A percentile compares a stretch with the other conserved stretches of the same genome.
These are phyloP conservation scores for Larix kaempferi DNA, from an alignment of 75 land plant species.

Conservation along the genomic window DNA sequence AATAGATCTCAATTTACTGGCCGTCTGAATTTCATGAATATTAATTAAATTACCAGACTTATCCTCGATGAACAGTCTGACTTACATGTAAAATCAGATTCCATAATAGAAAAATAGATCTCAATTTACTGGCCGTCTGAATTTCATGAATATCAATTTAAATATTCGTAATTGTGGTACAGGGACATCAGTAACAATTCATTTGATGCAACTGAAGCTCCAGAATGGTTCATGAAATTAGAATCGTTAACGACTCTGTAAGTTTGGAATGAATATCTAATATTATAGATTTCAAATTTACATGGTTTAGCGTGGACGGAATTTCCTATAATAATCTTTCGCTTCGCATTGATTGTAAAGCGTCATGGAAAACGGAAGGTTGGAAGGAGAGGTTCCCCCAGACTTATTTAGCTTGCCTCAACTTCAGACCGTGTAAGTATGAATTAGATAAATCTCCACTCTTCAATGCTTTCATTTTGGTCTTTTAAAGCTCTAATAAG, in stretches of 20 bases:
- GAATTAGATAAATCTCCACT: not conserved
- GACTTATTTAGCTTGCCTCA: slow-evolving; percentile 44
- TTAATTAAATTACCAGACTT: slow-evolving; percentile 47
- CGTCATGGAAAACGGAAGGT: slow-evolving; percentile 35
- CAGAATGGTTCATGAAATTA: slow-evolving; percentile 52
- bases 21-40: not conserved
- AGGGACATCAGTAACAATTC: slow-evolving; percentile 71
- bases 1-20: not conserved
- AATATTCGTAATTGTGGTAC: not conserved
- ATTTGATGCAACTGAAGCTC: slow-evolving; percentile 45
- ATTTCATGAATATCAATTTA: not conserved
- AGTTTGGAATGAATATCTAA: slow-evolving; percentile 17
- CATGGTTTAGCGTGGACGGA: not conserved
- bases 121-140: not conserved
- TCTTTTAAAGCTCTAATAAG: not conserved
- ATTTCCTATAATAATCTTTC: not conserved
- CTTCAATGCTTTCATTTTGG: not conserved
- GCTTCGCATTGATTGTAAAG: slow-evolving; percentile 20
- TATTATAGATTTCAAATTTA: not conserved
- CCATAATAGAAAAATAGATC: not conserved
- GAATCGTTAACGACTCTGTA: slow-evolving; percentile 53
- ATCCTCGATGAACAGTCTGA: slow-evolving; percentile 28
- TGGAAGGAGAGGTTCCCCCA: slow-evolving; percentile 38
- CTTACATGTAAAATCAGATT: slow-evolving; percentile 11
- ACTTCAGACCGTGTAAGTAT: slow-evolving; percentile 57